These are phyloP conservation scores for Venturiaceae sp. DNA, from an alignment of 2,329 filamentous ascomycete species.

Conservation along the genomic window DNA sequence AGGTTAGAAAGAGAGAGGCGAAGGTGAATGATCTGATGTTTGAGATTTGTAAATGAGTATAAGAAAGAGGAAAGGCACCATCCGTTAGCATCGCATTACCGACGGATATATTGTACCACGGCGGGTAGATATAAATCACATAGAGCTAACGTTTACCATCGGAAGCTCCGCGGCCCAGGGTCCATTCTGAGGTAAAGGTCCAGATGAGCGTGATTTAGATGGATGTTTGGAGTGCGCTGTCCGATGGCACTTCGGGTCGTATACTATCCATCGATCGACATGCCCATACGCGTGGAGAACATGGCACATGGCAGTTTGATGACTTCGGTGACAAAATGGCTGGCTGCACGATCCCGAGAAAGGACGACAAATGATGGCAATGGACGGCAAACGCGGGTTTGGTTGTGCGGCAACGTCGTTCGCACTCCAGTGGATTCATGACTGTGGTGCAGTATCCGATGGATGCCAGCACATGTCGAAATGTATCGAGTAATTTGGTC, in stretches of 20 bases:
- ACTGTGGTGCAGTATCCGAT: neutral
- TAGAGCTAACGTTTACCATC: neutral
- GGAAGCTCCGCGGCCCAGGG: neutral
- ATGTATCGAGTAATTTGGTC: too few species aligned
- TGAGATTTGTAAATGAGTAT: too few species aligned
- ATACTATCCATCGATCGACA: too few species aligned
- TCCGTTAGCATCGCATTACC: neutral
- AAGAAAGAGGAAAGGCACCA: neutral
- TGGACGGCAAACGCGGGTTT: neutral
- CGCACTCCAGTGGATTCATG: too few species aligned
- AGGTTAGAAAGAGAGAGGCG: neutral
- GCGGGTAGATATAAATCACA: neutral
- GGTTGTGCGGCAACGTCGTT: neutral
- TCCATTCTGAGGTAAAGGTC: conserved; percentile 12
- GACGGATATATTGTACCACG: neutral
- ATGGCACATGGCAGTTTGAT: neutral
- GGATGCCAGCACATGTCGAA: too few species aligned
- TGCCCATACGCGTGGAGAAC: too few species aligned
- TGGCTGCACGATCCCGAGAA: too few species aligned
- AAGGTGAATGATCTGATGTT: neutral
- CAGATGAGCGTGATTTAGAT: neutral
- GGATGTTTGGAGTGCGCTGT: neutral
- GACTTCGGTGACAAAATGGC: neutral
- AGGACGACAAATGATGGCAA: neutral
- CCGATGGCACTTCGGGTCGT: neutral